These are phyloP conservation scores for Talaromyces pinophilus DNA, from an alignment of 2,329 filamentous ascomycete genomes.

Conservation along the genomic window DNA sequence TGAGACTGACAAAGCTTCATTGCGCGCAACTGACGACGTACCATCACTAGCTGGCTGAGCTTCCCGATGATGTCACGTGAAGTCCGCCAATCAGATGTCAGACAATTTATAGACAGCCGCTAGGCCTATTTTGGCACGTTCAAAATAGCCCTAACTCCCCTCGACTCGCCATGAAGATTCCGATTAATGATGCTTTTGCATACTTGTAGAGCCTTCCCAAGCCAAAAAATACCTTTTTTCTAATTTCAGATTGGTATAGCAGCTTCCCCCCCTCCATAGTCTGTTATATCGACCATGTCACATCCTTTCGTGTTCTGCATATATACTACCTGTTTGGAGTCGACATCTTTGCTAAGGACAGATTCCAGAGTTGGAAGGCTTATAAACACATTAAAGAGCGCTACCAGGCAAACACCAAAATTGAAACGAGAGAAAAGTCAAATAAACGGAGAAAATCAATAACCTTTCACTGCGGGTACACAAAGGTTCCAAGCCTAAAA, in stretches of 20 bases:
- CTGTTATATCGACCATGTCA: background rate
- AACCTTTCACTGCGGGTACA: background rate
- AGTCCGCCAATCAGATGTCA: background rate
- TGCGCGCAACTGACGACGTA: background rate
- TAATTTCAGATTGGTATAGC: too few species aligned
- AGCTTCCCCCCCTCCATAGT: background rate
- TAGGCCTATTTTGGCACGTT: background rate
- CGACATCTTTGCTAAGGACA: too few species aligned
- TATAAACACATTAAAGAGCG: too few species aligned
- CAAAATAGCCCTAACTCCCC: slow-evolving; percentile 1
- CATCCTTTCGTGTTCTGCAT: background rate
- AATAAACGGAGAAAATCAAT: background rate
- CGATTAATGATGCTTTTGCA: background rate
- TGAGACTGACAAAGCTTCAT: slow-evolving; percentile 10
- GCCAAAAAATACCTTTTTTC: too few species aligned
- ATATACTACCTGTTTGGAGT: background rate
- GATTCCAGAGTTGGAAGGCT: too few species aligned
- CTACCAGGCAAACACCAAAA: background rate
- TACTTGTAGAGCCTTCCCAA: background rate
- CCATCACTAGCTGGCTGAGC: background rate
- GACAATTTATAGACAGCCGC: background rate
- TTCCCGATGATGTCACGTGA: slow-evolving; percentile 12
- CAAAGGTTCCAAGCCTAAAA: background rate
- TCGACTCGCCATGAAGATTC: background rate
- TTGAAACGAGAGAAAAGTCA: background rate